Base-by-base conservation (phyloP, 768 basidiomycete genomes). In the Pleurotus tuoliensis region DNA sequence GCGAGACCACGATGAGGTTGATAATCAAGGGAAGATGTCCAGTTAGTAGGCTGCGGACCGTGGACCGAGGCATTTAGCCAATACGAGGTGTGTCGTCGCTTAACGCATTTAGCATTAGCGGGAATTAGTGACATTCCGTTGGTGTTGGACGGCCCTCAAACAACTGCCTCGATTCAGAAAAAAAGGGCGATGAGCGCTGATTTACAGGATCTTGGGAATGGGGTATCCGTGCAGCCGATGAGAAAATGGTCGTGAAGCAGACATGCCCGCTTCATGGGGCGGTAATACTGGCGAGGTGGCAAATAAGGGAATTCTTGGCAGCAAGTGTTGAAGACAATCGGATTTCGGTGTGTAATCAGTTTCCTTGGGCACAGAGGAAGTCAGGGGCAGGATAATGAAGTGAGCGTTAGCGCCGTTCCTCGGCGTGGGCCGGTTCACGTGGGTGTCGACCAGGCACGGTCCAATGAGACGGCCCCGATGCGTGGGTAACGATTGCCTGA, bases 401-500 rank as follows among this genome's bases (percentile, higher is more conserved):
- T 41, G 15, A 15, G 20, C 30, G 16, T 52, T 52, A 37, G 50
- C 50, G 50, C 27, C 38, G 24, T n/a, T 37, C 9, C 37, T 45
- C 54, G 45, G 43, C n/a, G 16, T 45, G 13, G 24, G 54, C 45
- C 54, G 43, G 27, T 53, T 66, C 69, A 70, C 69, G 70, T 69
- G 70, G 58, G 16, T 64, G 39, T 58, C 63, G 60, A 67, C 68
- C 67, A 73, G 66, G 71, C 57, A 69, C 70, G 55, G 40, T 34
- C 54, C 64, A 65, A 48, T 47, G 59, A 56, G 62, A 55, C 64
- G 71, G 70, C 58, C 61, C 60, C 61, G 63, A 60, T 37, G 55
- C 62, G 69, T 71, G 69, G 66, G 69, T 67, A 59, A 40, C 46
- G 5, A 25, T 39, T 27, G 5, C 58, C 58, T 46, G 43, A 57